Base-by-base conservation (phyloP, 495 filamentous ascomycete genomes). In the Penicillium angulare region DNA sequence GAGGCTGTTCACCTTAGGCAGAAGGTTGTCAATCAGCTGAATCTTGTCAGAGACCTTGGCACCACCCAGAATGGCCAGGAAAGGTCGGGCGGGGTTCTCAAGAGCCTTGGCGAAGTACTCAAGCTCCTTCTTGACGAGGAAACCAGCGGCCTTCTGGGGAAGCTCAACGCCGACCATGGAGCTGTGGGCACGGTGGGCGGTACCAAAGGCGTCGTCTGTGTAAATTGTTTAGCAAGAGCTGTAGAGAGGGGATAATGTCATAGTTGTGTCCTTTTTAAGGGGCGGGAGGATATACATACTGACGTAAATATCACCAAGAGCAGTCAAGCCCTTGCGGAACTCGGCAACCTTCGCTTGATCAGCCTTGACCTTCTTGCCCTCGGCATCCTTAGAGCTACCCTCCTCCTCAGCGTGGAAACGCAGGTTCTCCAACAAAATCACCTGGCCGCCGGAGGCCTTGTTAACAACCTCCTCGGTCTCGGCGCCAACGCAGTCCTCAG, bases 41-140 rank as follows among this genome's bases (percentile, higher is more conserved):
- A 99, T 97, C 84, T 99, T 99, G 78, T 99, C 93, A 27, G 90
- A 93, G 36, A 99, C 89, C 82, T 99, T 99, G 61, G 95, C 89
- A 53, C 93, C 93, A 54, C 93, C 93, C 4, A 99, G 86, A 68
- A 99, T 97, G 68, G 93, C 95, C 15, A 99, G 88, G 87, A 99
- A 99, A 50, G 95, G 95, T 21, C 91, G 85, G 76, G 92, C 78
- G 31, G 93, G 93, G 58, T 80, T 82, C 78, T 99, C 93, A 27
- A 99, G 88, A 26, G 92, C 93, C 79, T 96, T 82, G 48, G 93
- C 93, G 69, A 99, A 99, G 85, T 97, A 99, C 64, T 97, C 92
- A 40, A 99, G 89, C 73, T 99, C 93, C 79, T 97, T 99, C 87
- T 99, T 99, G 77, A 99, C 88, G 59, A 99, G 85, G 84, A 96